phyloP scores from a whole-genome alignment of 352 stramenopile genomes.

The Phytophthora fragariaefolia region DNA sequence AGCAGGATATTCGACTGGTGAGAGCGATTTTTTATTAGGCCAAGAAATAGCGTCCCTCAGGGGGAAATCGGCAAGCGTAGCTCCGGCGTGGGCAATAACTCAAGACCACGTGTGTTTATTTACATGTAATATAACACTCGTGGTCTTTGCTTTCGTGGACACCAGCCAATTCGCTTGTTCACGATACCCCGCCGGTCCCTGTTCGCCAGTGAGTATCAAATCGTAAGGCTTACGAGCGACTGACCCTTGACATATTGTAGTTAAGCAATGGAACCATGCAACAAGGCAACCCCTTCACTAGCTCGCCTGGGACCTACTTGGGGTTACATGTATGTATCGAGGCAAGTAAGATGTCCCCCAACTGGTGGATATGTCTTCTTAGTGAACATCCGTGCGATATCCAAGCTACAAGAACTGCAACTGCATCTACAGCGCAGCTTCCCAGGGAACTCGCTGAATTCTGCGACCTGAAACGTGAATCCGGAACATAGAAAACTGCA shows the following conservation, averaged over 20 bases:
- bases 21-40: conserved; percentile 27
- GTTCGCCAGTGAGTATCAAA: not conserved
- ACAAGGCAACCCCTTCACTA: not conserved
- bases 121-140: not conserved
- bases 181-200: not conserved
- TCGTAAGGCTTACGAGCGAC: not conserved
- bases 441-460: no score
- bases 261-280: no score
- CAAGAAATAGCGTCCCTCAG: no score
- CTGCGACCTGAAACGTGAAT: no score
- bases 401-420: no score
- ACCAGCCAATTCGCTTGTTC: not conserved
- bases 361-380: not conserved
- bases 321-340: no score
- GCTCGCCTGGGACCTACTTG: not conserved
- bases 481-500: no score
- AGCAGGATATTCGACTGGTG: conserved; percentile 40
- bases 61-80: no score
- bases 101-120: no score
- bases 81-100: not conserved
- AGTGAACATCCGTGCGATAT: not conserved
- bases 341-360: no score
- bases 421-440: no score
- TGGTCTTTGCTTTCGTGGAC: not conserved
- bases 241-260: no score